Evolutionary conservation across 331 rosid species (phyloP), one percentile per base, ranked within the genome.

Genomic region (Malus hybrid): DNA sequence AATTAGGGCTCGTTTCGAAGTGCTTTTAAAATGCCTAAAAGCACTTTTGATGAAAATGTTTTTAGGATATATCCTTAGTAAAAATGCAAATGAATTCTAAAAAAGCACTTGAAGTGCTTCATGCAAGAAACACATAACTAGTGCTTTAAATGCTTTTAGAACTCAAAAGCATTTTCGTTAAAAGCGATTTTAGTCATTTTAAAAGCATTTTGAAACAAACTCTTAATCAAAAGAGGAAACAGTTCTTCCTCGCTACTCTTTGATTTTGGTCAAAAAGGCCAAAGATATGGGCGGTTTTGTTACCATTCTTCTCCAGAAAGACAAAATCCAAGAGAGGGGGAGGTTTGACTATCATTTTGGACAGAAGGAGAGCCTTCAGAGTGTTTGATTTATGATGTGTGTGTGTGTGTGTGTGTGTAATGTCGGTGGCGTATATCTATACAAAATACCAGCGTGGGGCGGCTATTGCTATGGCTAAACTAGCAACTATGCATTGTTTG

Each of bases 401-500:
- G 14, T 3, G 13, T 10, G 46, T 39, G 42, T 34, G 39, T 34
- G 48, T 10, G 13, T 10, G 46, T 42, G 46, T 42, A 42, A 29
- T 36, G 72, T 52, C 83, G 80, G 83, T 80, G 24, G 36, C 9
- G 83, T 24, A 59, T 71, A 77, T 63, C 65, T 10, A 22, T 15
- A 32, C 27, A 65, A 75, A 72, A 32, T 15, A 32, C 5, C 54
- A 65, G 36, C 57, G 24, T 22, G 66, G 36, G 24, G 24, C 28
- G 71, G 78, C 70, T 80, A 67, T 42, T 42, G 79, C 71, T 81
- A 69, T 61, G 36, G 78, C 78, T 79, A 10, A 42, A 42, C 67
- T 67, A 60, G 79, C 73, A 81, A 79, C 71, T 64, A 62, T 32
- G 68, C 84, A 67, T 56, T 73, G 79, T 84, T 83, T 86, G 86